These are phyloP conservation scores for Paecilomyces variotii DNA, from an alignment of 2,329 filamentous ascomycete species.

Conservation along the genomic window DNA sequence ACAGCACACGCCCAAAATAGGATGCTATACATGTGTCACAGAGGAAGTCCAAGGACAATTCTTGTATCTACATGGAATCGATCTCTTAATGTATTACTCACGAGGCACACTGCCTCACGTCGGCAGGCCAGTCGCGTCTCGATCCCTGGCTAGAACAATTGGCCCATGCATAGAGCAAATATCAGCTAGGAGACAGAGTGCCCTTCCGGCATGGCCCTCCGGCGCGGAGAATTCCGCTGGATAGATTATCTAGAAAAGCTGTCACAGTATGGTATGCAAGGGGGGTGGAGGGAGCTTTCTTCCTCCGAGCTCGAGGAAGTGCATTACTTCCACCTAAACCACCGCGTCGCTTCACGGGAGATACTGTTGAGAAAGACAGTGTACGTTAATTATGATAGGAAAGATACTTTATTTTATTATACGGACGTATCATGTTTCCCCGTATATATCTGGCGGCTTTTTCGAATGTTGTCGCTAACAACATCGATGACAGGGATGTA, in stretches of 20 bases:
- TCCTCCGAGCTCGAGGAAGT: neutral
- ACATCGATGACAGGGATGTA: neutral
- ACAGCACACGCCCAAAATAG: neutral
- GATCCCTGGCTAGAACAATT: neutral
- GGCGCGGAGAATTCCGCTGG: neutral
- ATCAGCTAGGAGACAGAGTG: neutral
- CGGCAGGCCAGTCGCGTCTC: neutral
- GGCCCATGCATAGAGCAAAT: neutral
- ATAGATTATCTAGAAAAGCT: neutral
- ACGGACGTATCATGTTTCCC: neutral
- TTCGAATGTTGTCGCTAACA: neutral
- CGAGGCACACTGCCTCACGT: neutral
- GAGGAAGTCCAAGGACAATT: neutral
- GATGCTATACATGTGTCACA: neutral
- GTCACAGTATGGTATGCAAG: neutral
- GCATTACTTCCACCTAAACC: neutral
- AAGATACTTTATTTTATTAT: neutral
- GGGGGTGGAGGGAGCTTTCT: neutral
- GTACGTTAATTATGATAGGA: neutral
- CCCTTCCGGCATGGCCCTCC: neutral
- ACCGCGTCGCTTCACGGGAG: neutral
- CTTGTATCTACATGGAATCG: neutral
- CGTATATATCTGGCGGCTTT: neutral
- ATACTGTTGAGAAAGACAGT: neutral
- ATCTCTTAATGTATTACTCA: neutral